phyloP scores from a whole-genome alignment of 2,329 filamentous ascomycete species.

The Ophiocordyceps camponoti-rufipedis region DNA sequence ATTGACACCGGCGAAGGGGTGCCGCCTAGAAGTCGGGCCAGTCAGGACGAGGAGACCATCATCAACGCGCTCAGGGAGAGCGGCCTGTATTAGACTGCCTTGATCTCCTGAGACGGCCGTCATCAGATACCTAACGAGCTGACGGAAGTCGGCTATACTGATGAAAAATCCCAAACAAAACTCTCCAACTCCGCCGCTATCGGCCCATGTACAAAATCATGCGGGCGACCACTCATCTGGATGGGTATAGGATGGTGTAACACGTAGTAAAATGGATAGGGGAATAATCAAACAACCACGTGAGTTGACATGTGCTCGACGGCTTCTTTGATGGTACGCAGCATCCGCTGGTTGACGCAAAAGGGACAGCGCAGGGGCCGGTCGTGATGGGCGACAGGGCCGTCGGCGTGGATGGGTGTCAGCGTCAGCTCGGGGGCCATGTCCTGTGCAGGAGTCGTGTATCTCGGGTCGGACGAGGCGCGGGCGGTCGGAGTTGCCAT shows the following conservation, averaged over 20 bases:
- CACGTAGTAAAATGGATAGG: not conserved
- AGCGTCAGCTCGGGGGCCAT: slow-evolving; percentile 26
- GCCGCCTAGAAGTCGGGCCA: slow-evolving; percentile 9
- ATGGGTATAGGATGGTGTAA: not conserved
- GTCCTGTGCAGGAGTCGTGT: slow-evolving; percentile 16
- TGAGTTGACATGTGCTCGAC: slow-evolving; percentile 45
- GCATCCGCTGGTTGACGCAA: slow-evolving; percentile 42
- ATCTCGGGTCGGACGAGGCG: slow-evolving; percentile 14
- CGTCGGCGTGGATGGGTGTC: slow-evolving; percentile 34
- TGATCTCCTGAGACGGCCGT: not conserved
- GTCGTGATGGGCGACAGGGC: slow-evolving; percentile 25
- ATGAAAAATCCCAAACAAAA: not conserved
- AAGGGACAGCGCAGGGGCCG: slow-evolving; percentile 38
- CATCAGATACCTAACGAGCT: not conserved
- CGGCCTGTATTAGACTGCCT: slow-evolving; percentile 12
- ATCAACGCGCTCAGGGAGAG: slow-evolving; percentile 23
- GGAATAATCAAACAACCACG: slow-evolving; percentile 28
- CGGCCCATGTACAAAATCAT: not conserved
- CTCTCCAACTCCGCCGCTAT: slow-evolving; percentile 1
- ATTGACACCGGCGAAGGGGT: slow-evolving; percentile 27
- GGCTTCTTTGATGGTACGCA: slow-evolving; percentile 40
- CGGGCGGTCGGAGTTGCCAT: slow-evolving; percentile 13
- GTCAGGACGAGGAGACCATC: slow-evolving; percentile 21
- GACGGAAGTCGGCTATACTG: not conserved
- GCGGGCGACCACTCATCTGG: not conserved